Evolutionary conservation across 2,329 filamentous ascomycete genomes (phyloP).

Genomic region (Colletotrichum graminicola): DNA sequence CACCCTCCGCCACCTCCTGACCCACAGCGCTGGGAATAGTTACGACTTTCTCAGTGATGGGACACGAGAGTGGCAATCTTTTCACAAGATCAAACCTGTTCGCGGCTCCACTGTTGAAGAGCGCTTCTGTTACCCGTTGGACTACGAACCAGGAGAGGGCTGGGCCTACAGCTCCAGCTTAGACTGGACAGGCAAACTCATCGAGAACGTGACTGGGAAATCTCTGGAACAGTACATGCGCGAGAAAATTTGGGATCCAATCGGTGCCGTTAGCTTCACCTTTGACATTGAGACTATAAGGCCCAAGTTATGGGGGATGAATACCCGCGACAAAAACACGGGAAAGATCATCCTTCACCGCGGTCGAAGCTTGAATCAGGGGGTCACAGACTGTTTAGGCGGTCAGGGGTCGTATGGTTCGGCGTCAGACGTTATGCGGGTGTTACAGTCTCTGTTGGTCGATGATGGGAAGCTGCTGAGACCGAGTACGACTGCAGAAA

Average conservation of each 20-base stretch:
- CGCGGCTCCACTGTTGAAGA: slow-evolving; percentile 56
- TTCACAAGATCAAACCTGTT: slow-evolving; percentile 44
- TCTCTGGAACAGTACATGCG: slow-evolving; percentile 59
- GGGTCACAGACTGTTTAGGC: slow-evolving; percentile 47
- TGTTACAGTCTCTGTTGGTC: slow-evolving; percentile 60
- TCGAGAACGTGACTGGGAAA: slow-evolving; percentile 60
- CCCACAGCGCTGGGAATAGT: slow-evolving; percentile 62
- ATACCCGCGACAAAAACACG: slow-evolving; percentile 38
- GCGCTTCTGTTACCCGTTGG: slow-evolving; percentile 58
- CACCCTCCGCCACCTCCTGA: slow-evolving; percentile 64
- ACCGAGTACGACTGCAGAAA: slow-evolving; percentile 53
- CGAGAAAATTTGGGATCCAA: slow-evolving; percentile 54
- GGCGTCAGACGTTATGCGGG: slow-evolving; percentile 56
- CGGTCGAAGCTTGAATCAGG: slow-evolving; percentile 26
- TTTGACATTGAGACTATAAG: slow-evolving; percentile 17
- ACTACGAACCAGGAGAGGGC: slow-evolving; percentile 62
- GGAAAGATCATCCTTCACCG: slow-evolving; percentile 35
- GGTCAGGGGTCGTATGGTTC: slow-evolving; percentile 53
- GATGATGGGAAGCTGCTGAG: slow-evolving; percentile 63
- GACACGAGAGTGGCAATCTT: slow-evolving; percentile 47
- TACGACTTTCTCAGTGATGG: slow-evolving; percentile 58
- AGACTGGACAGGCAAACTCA: slow-evolving; percentile 66
- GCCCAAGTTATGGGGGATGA: slow-evolving; percentile 37
- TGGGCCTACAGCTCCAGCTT: slow-evolving; percentile 64
- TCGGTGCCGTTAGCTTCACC: slow-evolving; percentile 37